A percentile compares a stretch with the other conserved stretches of the same genome.
Evolutionary conservation across 2,329 filamentous ascomycete genomes (phyloP).

Genomic region (Cercospora zeae-maydis): DNA sequence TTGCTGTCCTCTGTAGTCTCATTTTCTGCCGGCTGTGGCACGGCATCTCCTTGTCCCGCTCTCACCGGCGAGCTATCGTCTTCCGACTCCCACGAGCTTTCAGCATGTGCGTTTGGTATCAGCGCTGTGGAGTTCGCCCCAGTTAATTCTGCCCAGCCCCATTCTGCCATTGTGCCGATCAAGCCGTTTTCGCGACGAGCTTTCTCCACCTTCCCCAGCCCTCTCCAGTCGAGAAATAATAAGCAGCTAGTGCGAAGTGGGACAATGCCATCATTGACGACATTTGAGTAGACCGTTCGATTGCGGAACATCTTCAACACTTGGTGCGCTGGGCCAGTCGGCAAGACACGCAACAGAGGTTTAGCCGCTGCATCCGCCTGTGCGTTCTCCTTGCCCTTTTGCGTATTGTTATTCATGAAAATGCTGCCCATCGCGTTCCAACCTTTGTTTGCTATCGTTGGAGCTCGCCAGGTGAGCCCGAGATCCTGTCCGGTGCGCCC

Average conservation of each 20-base stretch:
- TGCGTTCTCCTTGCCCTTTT: conserved; percentile 48
- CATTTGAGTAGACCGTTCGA: conserved; percentile 90
- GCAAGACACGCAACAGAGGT: conserved; percentile 80
- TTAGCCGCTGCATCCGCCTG: conserved; percentile 75
- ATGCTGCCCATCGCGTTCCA: conserved; percentile 86
- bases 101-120: conserved; percentile 31
- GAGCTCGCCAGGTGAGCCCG: conserved; percentile 88
- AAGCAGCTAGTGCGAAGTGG: conserved; percentile 91
- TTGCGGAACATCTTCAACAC: conserved; percentile 86
- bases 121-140: conserved; percentile 60
- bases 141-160: conserved; percentile 91
- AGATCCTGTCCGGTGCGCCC: conserved; percentile 95
- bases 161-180: conserved; percentile 87
- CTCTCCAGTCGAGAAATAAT: conserved; percentile 96
- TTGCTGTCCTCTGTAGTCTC: conserved; percentile 61
- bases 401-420: conserved; percentile 55
- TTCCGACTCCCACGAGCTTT: conserved; percentile 21
- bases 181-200: conserved; percentile 86
- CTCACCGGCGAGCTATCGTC: conserved; percentile 30
- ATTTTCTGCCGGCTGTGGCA: conserved; percentile 66
- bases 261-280: conserved; percentile 96
- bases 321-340: conserved; percentile 83
- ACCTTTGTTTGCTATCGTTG: conserved; percentile 76
- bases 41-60: conserved; percentile 39
- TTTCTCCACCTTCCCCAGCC: conserved; percentile 88